These are phyloP conservation scores for Zymoseptoria pseudotritici DNA, from an alignment of 2,329 filamentous ascomycete species.

Conservation along the genomic window DNA sequence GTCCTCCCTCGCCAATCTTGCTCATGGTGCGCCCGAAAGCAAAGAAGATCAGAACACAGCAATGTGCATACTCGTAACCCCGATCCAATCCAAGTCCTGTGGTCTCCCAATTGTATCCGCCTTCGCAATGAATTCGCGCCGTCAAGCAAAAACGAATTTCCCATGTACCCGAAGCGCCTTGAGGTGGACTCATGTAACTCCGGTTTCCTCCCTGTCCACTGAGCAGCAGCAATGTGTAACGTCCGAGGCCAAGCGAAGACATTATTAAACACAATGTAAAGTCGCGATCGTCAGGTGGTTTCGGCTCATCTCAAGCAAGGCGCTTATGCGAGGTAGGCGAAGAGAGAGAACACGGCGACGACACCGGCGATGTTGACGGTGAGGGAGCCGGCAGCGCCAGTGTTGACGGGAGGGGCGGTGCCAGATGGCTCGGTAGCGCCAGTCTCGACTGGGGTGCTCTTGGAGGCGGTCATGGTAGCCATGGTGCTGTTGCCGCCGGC, in stretches of 20 bases:
- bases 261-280: not conserved
- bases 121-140: not conserved
- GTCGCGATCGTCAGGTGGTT: not conserved
- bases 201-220: not conserved
- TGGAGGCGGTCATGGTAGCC: constrained; percentile 5
- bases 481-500: constrained; percentile 11
- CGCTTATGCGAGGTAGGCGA: constrained; percentile 15
- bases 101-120: not conserved
- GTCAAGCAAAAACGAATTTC: not conserved
- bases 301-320: not conserved
- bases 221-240: not conserved
- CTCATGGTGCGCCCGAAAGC: not conserved
- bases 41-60: not conserved
- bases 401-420: constrained; percentile 6
- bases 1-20: not conserved
- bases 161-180: not conserved
- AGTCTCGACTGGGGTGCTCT: constrained; percentile 5
- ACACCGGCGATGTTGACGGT: constrained; percentile 7
- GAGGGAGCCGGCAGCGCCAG: constrained; percentile 8
- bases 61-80: not conserved
- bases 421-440: constrained; percentile 5
- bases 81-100: not conserved
- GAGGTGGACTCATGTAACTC: not conserved
- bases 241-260: not conserved
- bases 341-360: constrained; percentile 10